Base-by-base conservation (phyloP, 2,329 filamentous ascomycete genomes). In the Cladophialophora exuberans region DNA sequence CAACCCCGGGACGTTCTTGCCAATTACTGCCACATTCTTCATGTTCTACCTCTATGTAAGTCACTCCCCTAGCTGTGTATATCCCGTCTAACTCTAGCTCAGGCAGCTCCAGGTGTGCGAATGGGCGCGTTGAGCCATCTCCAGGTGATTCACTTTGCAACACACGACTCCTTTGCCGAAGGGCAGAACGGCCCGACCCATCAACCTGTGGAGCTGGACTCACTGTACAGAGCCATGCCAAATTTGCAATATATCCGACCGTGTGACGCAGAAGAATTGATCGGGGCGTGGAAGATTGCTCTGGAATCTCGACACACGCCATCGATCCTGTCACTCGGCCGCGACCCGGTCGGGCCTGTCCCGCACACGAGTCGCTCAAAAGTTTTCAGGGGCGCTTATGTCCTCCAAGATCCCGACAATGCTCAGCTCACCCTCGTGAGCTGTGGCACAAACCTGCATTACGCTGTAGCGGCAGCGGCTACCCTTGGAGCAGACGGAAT, bases 161-260 rank as follows among this genome's bases (percentile, higher is more conserved):
- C 82, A 0, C 82, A 85, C 66, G 82, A 84, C 68, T 78, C 73
- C 9, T 78, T 84, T 42, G 82, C 75, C 15, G 78, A 73, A n/a
- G 82, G 83, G 1, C 76, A 84, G 59, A 77, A 85, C 57, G 82
- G 82, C 0, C 82, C 81, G 0, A 84, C 82, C 0, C 82, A 85
- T 62, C 82, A 85, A 64, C 81, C 82, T 3, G 75, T 84, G 17
- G 82, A 77, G 43, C 67, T 84, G 1, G 75, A 76, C 6, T 67
- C 76, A 0, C 70, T 84, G 1, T 84, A 80, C 65, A 76, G 82
- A 6, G 77, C 81, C 18, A 84, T 85, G 81, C 82, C 82, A 3
- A 83, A 83, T 52, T 57, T 84, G 1, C 70, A 77, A 1, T 83
- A 83, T 64, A 80, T 84, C 48, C 78, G 82, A 1, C 82, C 82